Percentiles rank a stretch among this genome's conserved stretches.
These are phyloP conservation scores for Neopestalotiopsis sp. DNA, from an alignment of 2,329 filamentous ascomycete species.

Conservation along the genomic window DNA sequence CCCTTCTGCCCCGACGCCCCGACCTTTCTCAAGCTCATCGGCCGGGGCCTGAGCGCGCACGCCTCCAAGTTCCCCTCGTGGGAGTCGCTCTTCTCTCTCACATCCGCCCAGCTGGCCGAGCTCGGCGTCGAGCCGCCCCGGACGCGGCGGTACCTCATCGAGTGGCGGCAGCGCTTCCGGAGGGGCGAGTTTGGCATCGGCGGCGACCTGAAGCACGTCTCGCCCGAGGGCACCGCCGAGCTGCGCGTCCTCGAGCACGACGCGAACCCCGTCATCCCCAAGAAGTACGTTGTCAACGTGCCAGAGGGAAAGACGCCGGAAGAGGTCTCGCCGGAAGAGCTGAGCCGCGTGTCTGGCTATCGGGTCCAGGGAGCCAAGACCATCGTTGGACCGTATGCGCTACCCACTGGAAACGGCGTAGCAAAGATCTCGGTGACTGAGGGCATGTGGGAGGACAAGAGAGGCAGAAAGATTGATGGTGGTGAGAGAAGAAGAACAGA, in stretches of 20 bases:
- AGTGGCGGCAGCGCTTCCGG: slow-evolving; percentile 86
- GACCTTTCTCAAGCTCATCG: slow-evolving; percentile 91
- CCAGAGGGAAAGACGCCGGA: slow-evolving; percentile 49
- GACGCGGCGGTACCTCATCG: slow-evolving; percentile 80
- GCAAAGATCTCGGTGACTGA: slow-evolving; percentile 76
- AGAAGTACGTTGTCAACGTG: slow-evolving; percentile 62
- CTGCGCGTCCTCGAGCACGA: slow-evolving; percentile 53
- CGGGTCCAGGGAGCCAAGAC: slow-evolving; percentile 70
- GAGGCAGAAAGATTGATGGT: slow-evolving; percentile 92
- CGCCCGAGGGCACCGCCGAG: slow-evolving; percentile 55
- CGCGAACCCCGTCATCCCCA: slow-evolving; percentile 46
- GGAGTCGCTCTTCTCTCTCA: slow-evolving; percentile 86
- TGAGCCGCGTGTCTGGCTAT: slow-evolving; percentile 67
- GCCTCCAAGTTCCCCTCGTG: slow-evolving; percentile 87
- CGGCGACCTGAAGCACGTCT: slow-evolving; percentile 78
- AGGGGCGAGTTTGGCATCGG: slow-evolving; percentile 80
- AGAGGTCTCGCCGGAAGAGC: slow-evolving; percentile 39
- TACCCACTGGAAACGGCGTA: slow-evolving; percentile 70
- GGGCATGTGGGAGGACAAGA: slow-evolving; percentile 90
- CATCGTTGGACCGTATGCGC: slow-evolving; percentile 77
- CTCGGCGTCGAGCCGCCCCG: slow-evolving; percentile 88
- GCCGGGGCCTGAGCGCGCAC: slow-evolving; percentile 83
- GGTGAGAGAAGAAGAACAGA: slow-evolving; percentile 90
- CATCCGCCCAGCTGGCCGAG: slow-evolving; percentile 77
- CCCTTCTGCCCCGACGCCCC: slow-evolving; percentile 84